A percentile compares a stretch with the other conserved stretches of the same genome.
Conservation (phyloP, 768 basidiomycete species). For the Dacryopinax spathularia region DNA sequence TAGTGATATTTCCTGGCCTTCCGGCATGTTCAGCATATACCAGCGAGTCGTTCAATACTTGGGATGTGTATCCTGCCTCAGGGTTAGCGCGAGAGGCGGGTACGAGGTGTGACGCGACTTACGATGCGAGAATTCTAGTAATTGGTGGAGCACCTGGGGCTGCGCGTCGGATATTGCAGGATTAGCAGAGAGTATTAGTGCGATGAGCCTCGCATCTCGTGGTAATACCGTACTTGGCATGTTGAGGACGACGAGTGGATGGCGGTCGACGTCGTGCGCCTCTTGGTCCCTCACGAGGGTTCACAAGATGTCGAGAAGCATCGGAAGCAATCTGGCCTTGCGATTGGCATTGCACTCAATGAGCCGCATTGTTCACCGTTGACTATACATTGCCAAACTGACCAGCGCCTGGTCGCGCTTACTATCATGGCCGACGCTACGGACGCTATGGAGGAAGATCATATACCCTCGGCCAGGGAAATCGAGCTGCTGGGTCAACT, state of each 20-base stretch:
- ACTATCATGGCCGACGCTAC: too few relatives aligned
- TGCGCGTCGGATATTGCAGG: constrained; percentile 77
- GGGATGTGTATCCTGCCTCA: constrained; percentile 44
- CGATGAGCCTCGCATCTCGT: constrained; percentile 73
- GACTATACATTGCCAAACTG: not conserved
- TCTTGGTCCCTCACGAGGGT: not conserved
- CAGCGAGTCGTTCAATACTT: constrained; percentile 70
- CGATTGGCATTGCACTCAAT: too few relatives aligned
- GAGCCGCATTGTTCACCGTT: not conserved
- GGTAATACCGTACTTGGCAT: constrained; percentile 30
- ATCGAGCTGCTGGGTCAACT: constrained; percentile 67
- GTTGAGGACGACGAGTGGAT: not conserved
- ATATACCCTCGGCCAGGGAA: constrained; percentile 55
- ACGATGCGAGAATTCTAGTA: constrained; percentile 73
- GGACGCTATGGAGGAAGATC: constrained; percentile 1
- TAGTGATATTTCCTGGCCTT: constrained; percentile 59
- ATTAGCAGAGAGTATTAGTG: constrained; percentile 66
- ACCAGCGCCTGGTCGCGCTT: not conserved
- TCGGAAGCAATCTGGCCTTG: too few relatives aligned
- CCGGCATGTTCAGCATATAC: constrained; percentile 83
- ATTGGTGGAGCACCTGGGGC: constrained; percentile 71
- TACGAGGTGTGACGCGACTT: not conserved
- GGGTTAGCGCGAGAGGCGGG: not conserved
- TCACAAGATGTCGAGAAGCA: not conserved
- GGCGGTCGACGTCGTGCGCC: not conserved